Evolutionary conservation across 805 yeast species (phyloP), one percentile per base, ranked within the genome.

Genomic region (Isabelozyma heimii): DNA sequence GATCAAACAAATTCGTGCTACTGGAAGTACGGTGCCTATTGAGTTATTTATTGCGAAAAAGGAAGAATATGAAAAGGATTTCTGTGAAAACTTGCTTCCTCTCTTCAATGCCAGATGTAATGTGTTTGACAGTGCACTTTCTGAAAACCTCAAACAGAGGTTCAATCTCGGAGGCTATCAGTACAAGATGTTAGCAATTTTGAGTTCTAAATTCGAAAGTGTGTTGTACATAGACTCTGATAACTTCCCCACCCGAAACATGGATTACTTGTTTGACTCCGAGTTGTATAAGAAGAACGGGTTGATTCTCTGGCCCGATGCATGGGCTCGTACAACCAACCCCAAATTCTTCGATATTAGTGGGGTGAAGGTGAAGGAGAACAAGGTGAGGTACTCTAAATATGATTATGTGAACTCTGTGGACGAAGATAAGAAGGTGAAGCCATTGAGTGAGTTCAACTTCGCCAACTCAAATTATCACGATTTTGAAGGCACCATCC

Each of bases 311-410:
- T 84, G 89, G 89, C 89, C 89, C 3, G 89, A 84, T 63, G 79
- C 80, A 35, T 84, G 89, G 89, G 75, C 84, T 2, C 71, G 89
- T 62, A 82, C 88, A 5, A 83, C 88, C 8, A 75, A 80, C 52
- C 89, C 89, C 16, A 69, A 68, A 43, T 82, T 64, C 57, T 82
- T 79, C 58, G 81, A 80, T 8, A 81, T 85, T 47, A 79, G 87
- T 8, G 69, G 65, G 8, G 53, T 65, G 5, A 50, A 57, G 3
- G 75, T 73, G 3, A 52, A 46, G 33, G 72, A 67, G 38, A 66
- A 64, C 12, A 73, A 73, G 54, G 48, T 69, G 13, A 56, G 69
- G 37, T 68, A 68, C 52, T 62, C 70, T 2, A 48, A 49, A 0
- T 69, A 66, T 47, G 50, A 47, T 16, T 42, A 42, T n/a, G 45